These are phyloP conservation scores for Xylariales sp. DNA, from an alignment of 2,329 filamentous ascomycete genomes.

Conservation along the genomic window DNA sequence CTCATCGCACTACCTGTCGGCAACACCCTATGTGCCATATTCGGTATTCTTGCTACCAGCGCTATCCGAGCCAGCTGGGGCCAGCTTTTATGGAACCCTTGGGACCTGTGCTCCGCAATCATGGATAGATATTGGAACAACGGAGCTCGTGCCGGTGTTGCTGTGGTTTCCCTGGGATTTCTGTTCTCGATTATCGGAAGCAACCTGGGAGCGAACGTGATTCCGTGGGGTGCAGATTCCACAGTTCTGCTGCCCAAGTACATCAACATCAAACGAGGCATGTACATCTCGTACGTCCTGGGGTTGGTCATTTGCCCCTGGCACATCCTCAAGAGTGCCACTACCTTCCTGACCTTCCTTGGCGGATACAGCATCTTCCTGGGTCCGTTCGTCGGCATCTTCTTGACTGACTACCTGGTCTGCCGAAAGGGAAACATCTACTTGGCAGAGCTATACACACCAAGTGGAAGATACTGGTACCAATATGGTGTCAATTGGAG, in stretches of 20 bases:
- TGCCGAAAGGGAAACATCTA: constrained; percentile 10
- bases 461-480: constrained; percentile 12
- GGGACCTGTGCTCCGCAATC: constrained; percentile 1
- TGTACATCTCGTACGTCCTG: constrained; percentile 7
- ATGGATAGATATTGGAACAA: neutral
- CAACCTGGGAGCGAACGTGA: constrained; percentile 6
- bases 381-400: constrained; percentile 10
- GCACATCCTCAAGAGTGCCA: constrained; percentile 12
- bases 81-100: constrained; percentile 1
- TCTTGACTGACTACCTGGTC: constrained; percentile 12
- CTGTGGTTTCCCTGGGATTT: constrained; percentile 2
- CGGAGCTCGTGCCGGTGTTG: neutral
- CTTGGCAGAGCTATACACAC: constrained; percentile 7
- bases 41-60: constrained; percentile 24
- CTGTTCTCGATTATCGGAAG: constrained; percentile 2
- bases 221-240: constrained; percentile 9
- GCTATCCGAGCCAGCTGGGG: constrained; percentile 13
- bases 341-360: constrained; percentile 6
- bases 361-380: constrained; percentile 12
- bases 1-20: constrained; percentile 19
- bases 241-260: constrained; percentile 7
- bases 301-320: constrained; percentile 11
- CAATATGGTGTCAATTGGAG: constrained; percentile 10
- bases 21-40: constrained; percentile 21
- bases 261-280: constrained; percentile 9